Base-by-base conservation (phyloP, 306 rosid genomes). In the Lotus japonicus region DNA sequence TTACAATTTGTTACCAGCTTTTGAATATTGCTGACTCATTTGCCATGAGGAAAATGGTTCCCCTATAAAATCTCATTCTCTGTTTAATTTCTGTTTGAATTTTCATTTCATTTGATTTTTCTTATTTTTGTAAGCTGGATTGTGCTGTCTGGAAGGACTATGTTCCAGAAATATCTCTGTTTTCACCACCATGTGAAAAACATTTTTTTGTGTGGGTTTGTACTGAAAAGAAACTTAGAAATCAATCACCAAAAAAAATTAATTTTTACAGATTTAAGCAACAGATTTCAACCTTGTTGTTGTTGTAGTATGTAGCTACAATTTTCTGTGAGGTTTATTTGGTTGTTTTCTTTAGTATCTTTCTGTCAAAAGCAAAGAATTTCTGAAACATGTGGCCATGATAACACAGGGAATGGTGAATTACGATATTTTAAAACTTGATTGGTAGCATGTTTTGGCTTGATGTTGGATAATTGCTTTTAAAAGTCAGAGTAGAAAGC, bases 391-490 rank as follows among this genome's bases (percentile, higher is more conserved):
- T 18, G 11, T 45, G 58, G 48, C 38, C 23, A 66, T 72, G 58
- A 14, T 73, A 55, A 51, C n/a, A 48, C 75, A n/a, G 74, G 84
- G 86, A 68, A 80, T 79, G 88, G 43, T 84, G 82, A 86, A 82
- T 79, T 74, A 76, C 78, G 73, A 80, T 66, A 69, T 83, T 79
- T 84, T 84, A 62, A 74, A 76, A 64, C 74, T 80, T 79, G 85
- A 74, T 74, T 91, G 88, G 87, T 84, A 85, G 88, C 35, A 54
- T 74, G 41, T 76, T 84, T 68, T 77, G 70, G 76, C 56, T 68
- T 74, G 84, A 76, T 50, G 50, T 7, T 72, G 77, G 70, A 48
- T 59, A 70, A 39, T 42, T 59, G 38, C 41, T 66, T 57, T 73
- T 77, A 66, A 14, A 16, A 33, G 36, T 74, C 68, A 54, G 79